Conservation (phyloP, 2,329 filamentous ascomycete genomes). For the Thermothelomyces thermophilus region DNA sequence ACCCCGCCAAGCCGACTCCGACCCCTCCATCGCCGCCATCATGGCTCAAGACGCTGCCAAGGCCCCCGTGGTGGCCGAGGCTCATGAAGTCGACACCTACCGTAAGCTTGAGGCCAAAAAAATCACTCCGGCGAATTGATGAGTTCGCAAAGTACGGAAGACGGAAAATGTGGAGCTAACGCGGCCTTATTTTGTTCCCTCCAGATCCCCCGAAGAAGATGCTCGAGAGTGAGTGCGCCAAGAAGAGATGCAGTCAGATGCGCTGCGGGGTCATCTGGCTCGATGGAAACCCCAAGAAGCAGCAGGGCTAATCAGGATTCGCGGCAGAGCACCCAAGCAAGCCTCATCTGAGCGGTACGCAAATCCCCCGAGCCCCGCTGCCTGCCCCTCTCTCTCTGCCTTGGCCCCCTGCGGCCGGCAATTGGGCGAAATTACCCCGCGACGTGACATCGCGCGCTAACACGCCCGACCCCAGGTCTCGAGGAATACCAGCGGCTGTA, state of each 20-base stretch:
- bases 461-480: slow-evolving; percentile 40
- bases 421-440: slow-evolving; percentile 1
- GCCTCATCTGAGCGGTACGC: slow-evolving; percentile 58
- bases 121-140: no score
- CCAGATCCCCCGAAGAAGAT: slow-evolving; percentile 59
- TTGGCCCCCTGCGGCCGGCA: slow-evolving; percentile 9
- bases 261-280: slow-evolving; percentile 18
- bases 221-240: slow-evolving; percentile 53
- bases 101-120: slow-evolving; percentile 41
- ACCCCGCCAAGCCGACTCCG: slow-evolving; percentile 16
- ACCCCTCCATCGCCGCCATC: slow-evolving; percentile 20
- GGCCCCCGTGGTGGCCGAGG: slow-evolving; percentile 62
- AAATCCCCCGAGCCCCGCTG: no score
- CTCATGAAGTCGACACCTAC: slow-evolving; percentile 69
- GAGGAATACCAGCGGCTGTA: slow-evolving; percentile 63
- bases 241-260: neutral
- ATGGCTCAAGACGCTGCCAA: slow-evolving; percentile 44
- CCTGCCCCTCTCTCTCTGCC: no score
- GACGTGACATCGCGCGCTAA: slow-evolving; percentile 24
- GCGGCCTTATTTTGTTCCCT: slow-evolving; percentile 11
- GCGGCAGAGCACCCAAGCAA: slow-evolving; percentile 60
- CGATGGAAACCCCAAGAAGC: slow-evolving; percentile 18
- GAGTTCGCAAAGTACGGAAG: no score
- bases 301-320: slow-evolving; percentile 30
- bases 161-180: slow-evolving; percentile 12